Evolutionary conservation across 2,329 filamentous ascomycete genomes (phyloP).

Genomic region (Xylariaceae sp.): DNA sequence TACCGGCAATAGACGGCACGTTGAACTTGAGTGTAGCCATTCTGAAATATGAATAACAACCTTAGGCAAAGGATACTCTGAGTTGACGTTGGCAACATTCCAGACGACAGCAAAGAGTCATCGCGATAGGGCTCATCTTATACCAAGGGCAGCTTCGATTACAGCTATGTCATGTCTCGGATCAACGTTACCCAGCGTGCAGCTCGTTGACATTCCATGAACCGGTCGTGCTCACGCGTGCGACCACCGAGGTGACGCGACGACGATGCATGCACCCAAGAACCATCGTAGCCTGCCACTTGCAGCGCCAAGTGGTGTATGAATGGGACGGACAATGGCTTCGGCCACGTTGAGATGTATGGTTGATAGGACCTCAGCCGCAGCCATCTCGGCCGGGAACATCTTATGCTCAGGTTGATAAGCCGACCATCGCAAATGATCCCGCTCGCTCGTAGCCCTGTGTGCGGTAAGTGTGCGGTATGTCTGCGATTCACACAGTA

Average conservation of each 20-base stretch:
- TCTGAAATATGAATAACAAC: constrained; percentile 7
- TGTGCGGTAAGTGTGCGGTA: not conserved
- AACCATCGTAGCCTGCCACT: not conserved
- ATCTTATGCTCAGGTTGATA: constrained; percentile 1
- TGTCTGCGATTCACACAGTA: not conserved
- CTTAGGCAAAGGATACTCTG: not conserved
- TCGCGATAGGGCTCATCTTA: constrained; percentile 3
- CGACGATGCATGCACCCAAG: not conserved
- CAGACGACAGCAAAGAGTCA: not conserved
- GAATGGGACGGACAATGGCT: too few species aligned
- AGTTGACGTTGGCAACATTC: not conserved
- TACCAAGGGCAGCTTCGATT: constrained; percentile 2
- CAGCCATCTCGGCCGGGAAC: not conserved
- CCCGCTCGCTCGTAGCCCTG: not conserved
- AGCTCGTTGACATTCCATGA: constrained; percentile 18
- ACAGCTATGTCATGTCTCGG: constrained; percentile 7
- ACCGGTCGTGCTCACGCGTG: constrained; percentile 18
- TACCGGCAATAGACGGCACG: constrained; percentile 21
- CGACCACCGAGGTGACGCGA: constrained; percentile 3
- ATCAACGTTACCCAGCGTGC: constrained; percentile 24
- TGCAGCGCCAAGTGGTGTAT: not conserved
- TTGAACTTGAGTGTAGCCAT: constrained; percentile 20
- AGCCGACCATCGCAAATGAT: not conserved
- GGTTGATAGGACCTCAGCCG: not conserved
- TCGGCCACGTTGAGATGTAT: not conserved